A percentile compares a stretch with the other conserved stretches of the same genome.
Conservation (phyloP, 2,329 filamentous ascomycete genomes). For the Teratosphaeria viscida region DNA sequence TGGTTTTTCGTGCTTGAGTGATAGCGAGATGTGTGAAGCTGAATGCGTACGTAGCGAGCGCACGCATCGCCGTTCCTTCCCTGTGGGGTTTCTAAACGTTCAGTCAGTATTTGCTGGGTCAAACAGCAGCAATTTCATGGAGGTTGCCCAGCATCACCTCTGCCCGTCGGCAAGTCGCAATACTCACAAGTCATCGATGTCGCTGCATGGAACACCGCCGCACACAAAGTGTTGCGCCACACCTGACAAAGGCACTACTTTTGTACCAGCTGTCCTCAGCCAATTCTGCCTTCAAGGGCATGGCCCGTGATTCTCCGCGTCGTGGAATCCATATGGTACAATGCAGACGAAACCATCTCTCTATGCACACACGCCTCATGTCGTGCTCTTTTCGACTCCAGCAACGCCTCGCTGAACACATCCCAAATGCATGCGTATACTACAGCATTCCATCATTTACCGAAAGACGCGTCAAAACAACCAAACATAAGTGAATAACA, state of each 20-base stretch:
- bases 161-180: too few species aligned
- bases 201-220: too few species aligned
- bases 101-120: background rate
- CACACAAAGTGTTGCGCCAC: too few species aligned
- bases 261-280: too few species aligned
- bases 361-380: background rate
- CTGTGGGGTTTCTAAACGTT: background rate
- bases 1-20: background rate
- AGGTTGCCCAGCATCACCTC: too few species aligned
- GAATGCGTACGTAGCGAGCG: background rate
- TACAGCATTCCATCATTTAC: background rate
- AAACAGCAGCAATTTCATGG: too few species aligned
- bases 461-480: slow-evolving; percentile 39
- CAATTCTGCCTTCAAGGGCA: too few species aligned
- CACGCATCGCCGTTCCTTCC: background rate
- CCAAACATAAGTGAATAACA: slow-evolving; percentile 90
- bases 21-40: background rate
- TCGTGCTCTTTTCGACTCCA: background rate
- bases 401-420: background rate
- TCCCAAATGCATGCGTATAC: background rate
- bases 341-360: background rate
- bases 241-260: too few species aligned
- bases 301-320: too few species aligned
- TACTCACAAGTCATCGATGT: too few species aligned
- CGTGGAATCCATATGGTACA: background rate